Percentiles rank a stretch among this genome's conserved stretches.
Evolutionary conservation across 176 grass and related monocot genomes (phyloP).

Genomic region (Eragrostis curvula): DNA sequence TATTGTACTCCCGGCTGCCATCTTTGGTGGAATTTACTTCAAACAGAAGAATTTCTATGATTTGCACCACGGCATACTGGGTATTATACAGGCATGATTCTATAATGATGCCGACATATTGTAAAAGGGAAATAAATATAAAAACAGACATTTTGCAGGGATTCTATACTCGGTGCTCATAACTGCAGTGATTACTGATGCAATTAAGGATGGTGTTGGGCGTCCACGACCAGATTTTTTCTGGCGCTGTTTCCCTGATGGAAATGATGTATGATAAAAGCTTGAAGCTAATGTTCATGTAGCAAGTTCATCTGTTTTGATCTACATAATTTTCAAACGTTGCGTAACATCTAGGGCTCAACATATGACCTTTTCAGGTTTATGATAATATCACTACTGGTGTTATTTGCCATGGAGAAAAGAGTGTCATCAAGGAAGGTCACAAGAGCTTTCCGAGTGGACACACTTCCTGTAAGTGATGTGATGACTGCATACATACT

Average conservation of each 20-base stretch:
- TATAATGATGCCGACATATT: neutral
- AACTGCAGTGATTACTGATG: constrained; percentile 94
- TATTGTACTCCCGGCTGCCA: constrained; percentile 63
- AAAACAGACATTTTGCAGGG: constrained; percentile 49
- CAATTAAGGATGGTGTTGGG: constrained; percentile 94
- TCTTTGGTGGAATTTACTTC: constrained; percentile 83
- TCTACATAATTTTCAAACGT: constrained; percentile 6
- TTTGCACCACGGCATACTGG: constrained; percentile 94
- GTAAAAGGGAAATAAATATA: neutral
- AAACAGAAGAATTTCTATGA: constrained; percentile 94
- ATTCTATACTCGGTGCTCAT: constrained; percentile 95
- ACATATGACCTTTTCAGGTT: constrained; percentile 48
- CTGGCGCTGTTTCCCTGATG: constrained; percentile 99
- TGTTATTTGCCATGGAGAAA: constrained; percentile 84
- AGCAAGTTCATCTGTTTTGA: constrained; percentile 30
- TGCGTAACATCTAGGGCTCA: neutral
- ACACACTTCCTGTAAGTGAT: constrained; percentile 78
- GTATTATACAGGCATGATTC: constrained; percentile 50
- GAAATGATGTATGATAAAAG: constrained; percentile 66
- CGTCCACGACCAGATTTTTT: constrained; percentile 96
- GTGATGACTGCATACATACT: neutral
- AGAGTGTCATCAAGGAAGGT: constrained; percentile 85
- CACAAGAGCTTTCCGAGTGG: constrained; percentile 98
- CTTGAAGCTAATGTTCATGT: neutral
- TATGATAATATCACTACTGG: constrained; percentile 79